Evolutionary conservation across 1,284 basidiomycete genomes (phyloP).

Genomic region (Cystobasidium slooffiae): DNA sequence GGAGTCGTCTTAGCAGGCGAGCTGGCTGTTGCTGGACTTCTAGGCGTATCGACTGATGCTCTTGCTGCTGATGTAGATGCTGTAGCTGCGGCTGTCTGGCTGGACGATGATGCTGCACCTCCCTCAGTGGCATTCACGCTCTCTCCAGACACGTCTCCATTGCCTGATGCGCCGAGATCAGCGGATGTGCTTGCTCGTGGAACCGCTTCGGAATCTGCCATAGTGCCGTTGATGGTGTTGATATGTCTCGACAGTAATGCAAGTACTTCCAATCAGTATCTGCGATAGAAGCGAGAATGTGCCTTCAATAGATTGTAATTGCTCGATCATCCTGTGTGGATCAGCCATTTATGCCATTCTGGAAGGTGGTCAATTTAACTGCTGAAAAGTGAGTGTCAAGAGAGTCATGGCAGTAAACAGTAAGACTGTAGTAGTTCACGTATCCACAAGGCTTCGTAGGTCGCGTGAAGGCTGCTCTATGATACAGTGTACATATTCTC

Average conservation of each 20-base stretch:
- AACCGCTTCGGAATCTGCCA: constrained; percentile 20
- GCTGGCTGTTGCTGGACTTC: constrained; percentile 9
- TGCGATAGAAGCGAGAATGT: neutral
- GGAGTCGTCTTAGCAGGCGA: constrained; percentile 25
- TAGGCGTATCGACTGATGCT: constrained; percentile 18
- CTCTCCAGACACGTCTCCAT: constrained; percentile 10
- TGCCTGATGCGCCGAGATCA: constrained; percentile 6
- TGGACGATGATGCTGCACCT: constrained; percentile 32
- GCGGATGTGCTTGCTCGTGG: constrained; percentile 33
- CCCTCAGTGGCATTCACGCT: constrained; percentile 8
- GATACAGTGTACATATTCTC: neutral
- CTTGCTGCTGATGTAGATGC: constrained; percentile 17
- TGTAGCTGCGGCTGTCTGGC: constrained; percentile 23
- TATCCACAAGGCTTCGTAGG: neutral
- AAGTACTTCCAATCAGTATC: neutral
- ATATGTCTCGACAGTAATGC: neutral
- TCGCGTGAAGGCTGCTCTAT: neutral
- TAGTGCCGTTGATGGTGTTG: neutral
- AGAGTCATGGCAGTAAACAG: neutral
- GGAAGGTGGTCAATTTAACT: neutral
- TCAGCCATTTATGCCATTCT: constrained; percentile 9
- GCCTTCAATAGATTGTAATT: neutral
- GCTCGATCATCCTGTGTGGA: neutral
- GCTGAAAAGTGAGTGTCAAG: neutral
- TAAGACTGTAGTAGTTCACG: neutral